Conservation (phyloP, 768 basidiomycete genomes). For the Fistulinella prunicolor region DNA sequence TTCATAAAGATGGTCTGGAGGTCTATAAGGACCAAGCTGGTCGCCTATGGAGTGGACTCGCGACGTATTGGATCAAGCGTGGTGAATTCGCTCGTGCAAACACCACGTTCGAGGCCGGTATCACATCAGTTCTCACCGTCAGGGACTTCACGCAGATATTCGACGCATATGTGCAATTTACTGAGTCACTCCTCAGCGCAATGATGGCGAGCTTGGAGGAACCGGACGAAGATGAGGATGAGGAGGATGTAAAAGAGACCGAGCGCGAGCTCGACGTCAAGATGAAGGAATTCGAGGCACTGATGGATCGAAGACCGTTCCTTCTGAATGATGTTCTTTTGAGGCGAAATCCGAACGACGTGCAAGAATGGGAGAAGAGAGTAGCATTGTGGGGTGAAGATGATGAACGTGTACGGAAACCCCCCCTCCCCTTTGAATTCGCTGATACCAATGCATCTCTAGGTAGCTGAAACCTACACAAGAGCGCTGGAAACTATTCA, state of each 20-base stretch:
- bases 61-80: conserved; percentile 98
- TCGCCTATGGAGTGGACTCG: conserved; percentile 91
- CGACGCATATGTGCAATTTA: conserved; percentile 93
- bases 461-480: conserved; percentile 94
- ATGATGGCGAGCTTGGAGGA: conserved; percentile 84
- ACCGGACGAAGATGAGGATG: conserved; percentile 74
- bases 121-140: conserved; percentile 82
- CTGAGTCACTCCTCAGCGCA: conserved; percentile 83
- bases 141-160: conserved; percentile 98
- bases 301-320: conserved; percentile 95
- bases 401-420: conserved; percentile 74
- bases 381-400: conserved; percentile 91
- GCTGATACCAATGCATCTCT: conserved; percentile 3
- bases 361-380: conserved; percentile 99
- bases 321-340: conserved; percentile 93
- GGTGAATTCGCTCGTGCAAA: conserved; percentile 92
- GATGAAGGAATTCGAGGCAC: conserved; percentile 90
- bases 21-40: conserved; percentile 98
- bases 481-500: conserved; percentile 84
- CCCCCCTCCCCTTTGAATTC: not conserved
- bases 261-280: conserved; percentile 81
- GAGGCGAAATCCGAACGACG: conserved; percentile 93
- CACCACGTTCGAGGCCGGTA: conserved; percentile 82
- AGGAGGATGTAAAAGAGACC: conserved; percentile 70
- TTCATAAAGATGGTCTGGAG: conserved; percentile 80